Percentiles rank a stretch among this genome's conserved stretches.
Conservation (phyloP, 163 green algal genomes). For the Scenedesmus sp. region DNA sequence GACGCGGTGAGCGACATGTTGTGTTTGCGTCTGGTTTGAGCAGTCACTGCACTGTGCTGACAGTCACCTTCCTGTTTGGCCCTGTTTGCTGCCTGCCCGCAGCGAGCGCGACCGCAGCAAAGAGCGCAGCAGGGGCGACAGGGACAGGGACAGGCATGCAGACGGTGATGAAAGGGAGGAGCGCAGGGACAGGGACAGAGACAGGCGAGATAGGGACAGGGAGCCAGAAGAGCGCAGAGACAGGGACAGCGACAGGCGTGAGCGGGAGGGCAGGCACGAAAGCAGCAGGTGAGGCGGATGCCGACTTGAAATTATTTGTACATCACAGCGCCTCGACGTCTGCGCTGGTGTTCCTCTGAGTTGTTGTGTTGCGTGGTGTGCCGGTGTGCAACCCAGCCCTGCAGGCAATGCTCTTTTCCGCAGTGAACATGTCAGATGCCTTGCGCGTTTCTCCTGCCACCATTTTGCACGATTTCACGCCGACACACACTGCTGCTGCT, state of each 20-base stretch:
- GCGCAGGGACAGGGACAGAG: conserved; percentile 7
- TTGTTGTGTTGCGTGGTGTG: too few relatives aligned
- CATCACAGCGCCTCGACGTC: too few relatives aligned
- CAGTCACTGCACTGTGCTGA: not conserved
- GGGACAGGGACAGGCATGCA: not conserved
- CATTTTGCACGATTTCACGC: not conserved
- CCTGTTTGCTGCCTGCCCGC: conserved; percentile 13
- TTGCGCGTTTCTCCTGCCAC: too few relatives aligned
- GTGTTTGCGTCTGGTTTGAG: too few relatives aligned
- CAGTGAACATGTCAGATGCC: too few relatives aligned
- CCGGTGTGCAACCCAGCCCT: too few relatives aligned
- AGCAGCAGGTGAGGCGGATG: not conserved
- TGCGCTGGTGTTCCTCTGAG: too few relatives aligned
- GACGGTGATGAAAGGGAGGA: conserved; percentile 18
- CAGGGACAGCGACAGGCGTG: conserved; percentile 14
- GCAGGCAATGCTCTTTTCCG: too few relatives aligned
- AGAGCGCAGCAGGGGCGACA: conserved; percentile 48
- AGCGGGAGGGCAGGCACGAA: not conserved
- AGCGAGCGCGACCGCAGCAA: conserved; percentile 33
- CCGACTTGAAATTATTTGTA: too few relatives aligned
- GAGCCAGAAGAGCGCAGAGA: conserved; percentile 5
- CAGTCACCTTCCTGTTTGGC: not conserved
- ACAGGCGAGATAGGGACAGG: conserved; percentile 29
- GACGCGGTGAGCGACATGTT: too few relatives aligned
- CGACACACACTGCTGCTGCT: not conserved